phyloP scores from a whole-genome alignment of 352 stramenopile species.

The Pythium monospermum region DNA sequence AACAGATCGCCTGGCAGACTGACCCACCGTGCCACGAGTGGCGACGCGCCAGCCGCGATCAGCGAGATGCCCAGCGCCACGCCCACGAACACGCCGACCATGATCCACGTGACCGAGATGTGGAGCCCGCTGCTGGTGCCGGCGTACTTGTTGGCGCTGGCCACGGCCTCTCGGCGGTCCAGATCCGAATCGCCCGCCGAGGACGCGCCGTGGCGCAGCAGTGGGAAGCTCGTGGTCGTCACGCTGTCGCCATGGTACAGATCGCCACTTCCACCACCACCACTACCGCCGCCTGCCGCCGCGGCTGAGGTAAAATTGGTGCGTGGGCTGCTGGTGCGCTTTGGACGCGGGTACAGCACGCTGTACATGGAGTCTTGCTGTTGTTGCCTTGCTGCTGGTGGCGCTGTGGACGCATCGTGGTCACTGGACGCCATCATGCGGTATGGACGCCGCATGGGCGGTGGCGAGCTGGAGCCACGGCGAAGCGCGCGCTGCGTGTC shows the following conservation, averaged over 20 bases:
- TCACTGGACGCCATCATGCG: background rate
- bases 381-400: too few relatives aligned
- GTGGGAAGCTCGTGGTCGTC: conserved; percentile 14
- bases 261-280: background rate
- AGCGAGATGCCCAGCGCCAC: conserved; percentile 50
- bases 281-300: background rate
- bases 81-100: conserved; percentile 44
- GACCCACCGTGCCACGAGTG: conserved; percentile 44
- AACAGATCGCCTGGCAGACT: conserved; percentile 73
- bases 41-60: conserved; percentile 34
- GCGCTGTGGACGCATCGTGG: background rate
- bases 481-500: conserved; percentile 48
- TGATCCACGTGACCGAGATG: conserved; percentile 47
- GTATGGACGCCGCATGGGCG: background rate
- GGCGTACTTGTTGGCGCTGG: conserved; percentile 33
- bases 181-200: conserved; percentile 3
- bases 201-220: conserved; percentile 10
- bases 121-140: conserved; percentile 40
- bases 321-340: conserved; percentile 25
- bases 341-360: background rate
- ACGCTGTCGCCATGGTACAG: background rate
- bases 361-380: conserved; percentile 1
- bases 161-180: conserved; percentile 14
- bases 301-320: conserved; percentile 36
- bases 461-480: conserved; percentile 1